These are phyloP conservation scores for Thuidium tamariscinum DNA, from an alignment of 225 moss, liverwort and hornwort genomes.

Conservation along the genomic window DNA sequence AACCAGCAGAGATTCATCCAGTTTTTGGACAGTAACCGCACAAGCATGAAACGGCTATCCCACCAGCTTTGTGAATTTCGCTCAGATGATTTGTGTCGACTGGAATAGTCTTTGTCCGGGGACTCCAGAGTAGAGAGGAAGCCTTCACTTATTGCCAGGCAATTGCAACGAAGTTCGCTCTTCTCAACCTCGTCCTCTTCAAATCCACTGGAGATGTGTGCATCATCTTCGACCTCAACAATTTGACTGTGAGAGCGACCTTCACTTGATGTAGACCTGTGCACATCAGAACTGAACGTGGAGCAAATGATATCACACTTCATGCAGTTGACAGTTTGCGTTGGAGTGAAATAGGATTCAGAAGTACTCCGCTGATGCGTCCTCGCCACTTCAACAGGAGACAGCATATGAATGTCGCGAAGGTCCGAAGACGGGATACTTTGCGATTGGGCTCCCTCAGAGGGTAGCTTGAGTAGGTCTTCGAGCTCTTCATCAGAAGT, in stretches of 20 bases:
- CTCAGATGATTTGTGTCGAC: not conserved
- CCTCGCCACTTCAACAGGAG: not conserved
- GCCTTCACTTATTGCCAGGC: not conserved
- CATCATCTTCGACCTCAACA: not conserved
- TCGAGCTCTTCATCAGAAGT: slow-evolving; percentile 38
- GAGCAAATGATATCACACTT: not conserved
- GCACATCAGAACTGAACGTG: not conserved
- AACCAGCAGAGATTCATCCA: slow-evolving; percentile 30
- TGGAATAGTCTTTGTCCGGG: not conserved
- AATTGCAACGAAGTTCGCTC: not conserved
- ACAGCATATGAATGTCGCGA: slow-evolving; percentile 29
- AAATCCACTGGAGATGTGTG: not conserved
- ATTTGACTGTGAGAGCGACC: not conserved
- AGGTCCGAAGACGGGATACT: not conserved
- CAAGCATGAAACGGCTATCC: not conserved
- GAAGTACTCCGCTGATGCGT: not conserved
- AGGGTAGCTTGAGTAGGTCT: not conserved
- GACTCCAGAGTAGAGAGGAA: not conserved
- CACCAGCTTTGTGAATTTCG: not conserved
- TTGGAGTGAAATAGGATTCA: not conserved
- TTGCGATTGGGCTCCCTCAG: not conserved
- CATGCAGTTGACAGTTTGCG: not conserved
- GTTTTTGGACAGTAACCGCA: slow-evolving; percentile 7
- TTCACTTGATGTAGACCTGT: not conserved
- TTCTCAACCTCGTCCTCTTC: slow-evolving; percentile 1